A percentile compares a stretch with the other conserved stretches of the same genome.
Conservation (phyloP, 352 stramenopile species). For the Globisporangium alternatum region DNA sequence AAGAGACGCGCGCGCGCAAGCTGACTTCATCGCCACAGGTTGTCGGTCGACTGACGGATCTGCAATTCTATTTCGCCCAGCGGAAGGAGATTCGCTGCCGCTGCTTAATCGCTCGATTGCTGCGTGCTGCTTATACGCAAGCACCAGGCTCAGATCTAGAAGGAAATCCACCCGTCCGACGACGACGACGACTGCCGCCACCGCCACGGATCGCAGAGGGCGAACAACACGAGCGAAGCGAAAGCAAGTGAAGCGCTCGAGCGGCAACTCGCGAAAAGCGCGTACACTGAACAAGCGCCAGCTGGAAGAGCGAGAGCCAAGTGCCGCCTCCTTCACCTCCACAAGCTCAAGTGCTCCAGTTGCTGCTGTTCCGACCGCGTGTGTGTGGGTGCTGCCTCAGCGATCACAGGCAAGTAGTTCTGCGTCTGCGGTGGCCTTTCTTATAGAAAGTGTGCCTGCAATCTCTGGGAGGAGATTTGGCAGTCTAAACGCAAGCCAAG, state of each 20-base stretch:
- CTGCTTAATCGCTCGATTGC: background rate
- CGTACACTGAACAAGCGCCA: background rate
- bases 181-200: too few relatives aligned
- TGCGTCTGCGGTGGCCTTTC: constrained; percentile 1
- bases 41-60: background rate
- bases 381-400: too few relatives aligned
- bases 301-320: background rate
- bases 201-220: background rate
- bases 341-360: background rate
- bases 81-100: background rate
- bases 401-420: background rate
- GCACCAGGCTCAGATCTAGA: constrained; percentile 1
- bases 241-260: background rate
- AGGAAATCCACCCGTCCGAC: background rate
- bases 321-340: background rate
- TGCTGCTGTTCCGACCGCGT: too few relatives aligned
- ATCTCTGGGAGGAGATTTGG: background rate
- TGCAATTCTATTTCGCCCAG: background rate
- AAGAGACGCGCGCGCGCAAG: background rate
- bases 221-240: background rate
- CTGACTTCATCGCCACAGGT: background rate
- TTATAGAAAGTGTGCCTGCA: background rate
- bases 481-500: background rate
- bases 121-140: background rate
- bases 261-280: background rate